These are phyloP conservation scores for Termitomyces sp. DNA, from an alignment of 768 basidiomycete genomes.

Conservation along the genomic window DNA sequence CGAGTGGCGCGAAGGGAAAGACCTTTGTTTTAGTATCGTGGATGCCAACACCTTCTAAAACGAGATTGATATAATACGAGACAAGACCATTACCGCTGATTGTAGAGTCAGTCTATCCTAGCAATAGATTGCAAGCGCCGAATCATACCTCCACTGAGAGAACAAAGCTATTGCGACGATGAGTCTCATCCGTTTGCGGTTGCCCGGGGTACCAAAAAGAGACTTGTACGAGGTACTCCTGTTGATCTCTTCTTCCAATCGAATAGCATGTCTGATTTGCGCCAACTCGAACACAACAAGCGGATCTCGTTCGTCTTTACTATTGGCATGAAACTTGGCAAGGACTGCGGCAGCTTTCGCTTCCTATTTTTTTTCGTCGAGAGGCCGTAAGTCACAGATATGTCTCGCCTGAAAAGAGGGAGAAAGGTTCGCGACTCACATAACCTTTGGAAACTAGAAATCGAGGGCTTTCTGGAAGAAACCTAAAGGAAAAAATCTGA, in stretches of 20 bases:
- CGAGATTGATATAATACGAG: constrained; percentile 68
- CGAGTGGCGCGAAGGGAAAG: neutral
- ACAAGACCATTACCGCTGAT: constrained; percentile 61
- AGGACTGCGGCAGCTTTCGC: constrained; percentile 55
- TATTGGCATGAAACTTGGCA: constrained; percentile 67
- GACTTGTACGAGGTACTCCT: constrained; percentile 41
- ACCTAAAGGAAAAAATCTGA: constrained; percentile 27
- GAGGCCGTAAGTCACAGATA: neutral
- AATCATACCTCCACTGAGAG: constrained; percentile 64
- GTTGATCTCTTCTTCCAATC: constrained; percentile 52
- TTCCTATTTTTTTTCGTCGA: constrained; percentile 24
- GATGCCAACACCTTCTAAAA: constrained; percentile 62
- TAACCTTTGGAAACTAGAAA: constrained; percentile 58
- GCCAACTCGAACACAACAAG: constrained; percentile 52
- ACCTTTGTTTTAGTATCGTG: constrained; percentile 39
- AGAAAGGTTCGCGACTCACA: constrained; percentile 25
- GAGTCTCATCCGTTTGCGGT: constrained; percentile 61
- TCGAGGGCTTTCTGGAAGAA: constrained; percentile 64
- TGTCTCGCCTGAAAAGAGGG: neutral
- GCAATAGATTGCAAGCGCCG: neutral
- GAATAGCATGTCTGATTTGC: constrained; percentile 65
- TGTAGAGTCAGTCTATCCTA: neutral
- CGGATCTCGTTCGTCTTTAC: constrained; percentile 51
- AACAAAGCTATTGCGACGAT: constrained; percentile 64
- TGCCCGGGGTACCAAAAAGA: constrained; percentile 58